Evolutionary conservation across 345 rosid species (phyloP), one percentile per base, ranked within the genome.

Genomic region (Alliaria petiolata): DNA sequence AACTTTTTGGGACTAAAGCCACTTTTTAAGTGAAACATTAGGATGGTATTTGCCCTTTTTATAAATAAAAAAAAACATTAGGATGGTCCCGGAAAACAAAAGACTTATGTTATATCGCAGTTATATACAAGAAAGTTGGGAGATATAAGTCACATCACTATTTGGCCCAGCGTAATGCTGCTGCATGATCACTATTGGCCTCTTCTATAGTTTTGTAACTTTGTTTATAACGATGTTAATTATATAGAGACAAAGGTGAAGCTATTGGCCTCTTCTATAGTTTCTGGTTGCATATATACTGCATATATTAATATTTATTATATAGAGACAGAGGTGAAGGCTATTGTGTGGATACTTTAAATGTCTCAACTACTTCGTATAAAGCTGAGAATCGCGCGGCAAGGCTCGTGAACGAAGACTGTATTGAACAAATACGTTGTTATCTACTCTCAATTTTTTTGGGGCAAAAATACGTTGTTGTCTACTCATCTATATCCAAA

Each of bases 331-430:
- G 22, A 45, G 19, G 45, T 49, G 36, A 22, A 35, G 26, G 70
- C 70, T 17, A 16, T 2, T 10, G 13, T 36, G 77, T 72, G 58
- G 58, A 9, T 57, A 42, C 28, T 46, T 45, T 72, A 36, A 72
- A 26, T 55, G 36, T 58, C 31, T 47, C 71, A 74, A 73, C 71
- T 49, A 65, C 65, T 56, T 56, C 47, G 51, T 20, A 46, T 57
- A 65, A 66, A 33, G 72, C 58, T 58, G 72, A 28, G 65, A 65
- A 28, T 65, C 43, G n/a, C n/a, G n/a, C n/a, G 44, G 77, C 17
- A 38, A 38, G 36, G 19, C 59, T 73, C 71, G 59, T 65, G 71
- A 73, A 38, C 2, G 33, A 35, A 55, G 42, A 25, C 64, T 26
- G n/a, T 16, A 62, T 44, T 52, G 38, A 33, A 14, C 16, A 46